These are phyloP conservation scores for Termitomyces sp. DNA, from an alignment of 768 basidiomycete species.

Conservation along the genomic window DNA sequence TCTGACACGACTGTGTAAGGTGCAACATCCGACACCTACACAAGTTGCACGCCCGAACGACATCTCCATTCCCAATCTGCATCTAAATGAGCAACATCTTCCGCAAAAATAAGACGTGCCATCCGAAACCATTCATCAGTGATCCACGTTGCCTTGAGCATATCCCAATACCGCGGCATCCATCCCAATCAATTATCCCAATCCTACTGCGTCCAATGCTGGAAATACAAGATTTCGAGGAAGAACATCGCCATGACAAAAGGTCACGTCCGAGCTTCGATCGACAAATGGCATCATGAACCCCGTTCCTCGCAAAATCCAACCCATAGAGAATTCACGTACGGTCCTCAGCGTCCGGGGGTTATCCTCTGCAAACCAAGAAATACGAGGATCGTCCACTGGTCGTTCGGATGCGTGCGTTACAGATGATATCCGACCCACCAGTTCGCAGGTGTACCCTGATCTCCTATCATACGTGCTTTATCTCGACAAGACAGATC, in stretches of 20 bases:
- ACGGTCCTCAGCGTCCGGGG: neutral
- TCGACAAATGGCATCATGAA: neutral
- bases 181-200: constrained; percentile 3
- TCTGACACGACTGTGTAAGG: too few relatives aligned
- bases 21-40: neutral
- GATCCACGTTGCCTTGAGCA: constrained; percentile 1
- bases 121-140: constrained; percentile 6
- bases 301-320: neutral
- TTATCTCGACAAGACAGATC: neutral
- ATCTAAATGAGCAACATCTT: neutral
- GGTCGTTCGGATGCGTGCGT: neutral
- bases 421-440: neutral
- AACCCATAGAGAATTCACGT: constrained; percentile 1
- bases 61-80: constrained; percentile 7
- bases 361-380: neutral
- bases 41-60: constrained; percentile 7
- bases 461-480: neutral
- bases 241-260: neutral
- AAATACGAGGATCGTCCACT: neutral
- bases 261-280: neutral
- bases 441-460: neutral
- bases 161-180: neutral
- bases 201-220: neutral
- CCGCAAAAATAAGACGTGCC: constrained; percentile 3
- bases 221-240: neutral